Percentiles rank a stretch among this genome's conserved stretches.
phyloP scores from a whole-genome alignment of 2,329 filamentous ascomycete genomes.

The Aspergillus sp. region DNA sequence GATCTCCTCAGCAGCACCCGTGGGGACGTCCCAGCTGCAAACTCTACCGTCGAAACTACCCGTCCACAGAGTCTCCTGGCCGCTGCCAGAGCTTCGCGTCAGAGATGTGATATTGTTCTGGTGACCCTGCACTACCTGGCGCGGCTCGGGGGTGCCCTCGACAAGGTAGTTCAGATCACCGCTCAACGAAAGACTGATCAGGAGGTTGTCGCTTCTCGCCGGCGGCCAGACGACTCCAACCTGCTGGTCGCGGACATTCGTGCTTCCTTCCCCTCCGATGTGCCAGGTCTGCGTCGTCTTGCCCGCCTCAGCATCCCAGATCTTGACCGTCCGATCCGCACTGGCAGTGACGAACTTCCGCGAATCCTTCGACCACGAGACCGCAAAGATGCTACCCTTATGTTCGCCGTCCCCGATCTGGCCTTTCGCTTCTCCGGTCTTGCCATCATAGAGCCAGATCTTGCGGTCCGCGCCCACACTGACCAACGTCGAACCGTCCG shows the following conservation, averaged over 20 bases:
- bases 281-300: conserved; percentile 79
- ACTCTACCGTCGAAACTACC: conserved; percentile 90
- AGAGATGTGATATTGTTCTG: conserved; percentile 87
- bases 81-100: conserved; percentile 49
- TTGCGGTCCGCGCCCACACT: conserved; percentile 89
- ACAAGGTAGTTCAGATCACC: conserved; percentile 88
- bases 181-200: conserved; percentile 84
- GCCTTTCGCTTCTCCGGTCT: conserved; percentile 79
- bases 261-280: conserved; percentile 69
- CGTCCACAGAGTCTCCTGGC: conserved; percentile 68
- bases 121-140: conserved; percentile 76
- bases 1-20: conserved; percentile 66
- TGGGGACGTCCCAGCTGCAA: conserved; percentile 74
- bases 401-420: conserved; percentile 73
- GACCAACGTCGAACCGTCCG: conserved; percentile 76
- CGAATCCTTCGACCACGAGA: conserved; percentile 86
- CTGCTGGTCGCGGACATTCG: conserved; percentile 79
- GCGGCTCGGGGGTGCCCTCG: conserved; percentile 66
- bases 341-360: conserved; percentile 86
- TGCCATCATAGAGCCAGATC: conserved; percentile 95
- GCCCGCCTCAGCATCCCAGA: conserved; percentile 85
- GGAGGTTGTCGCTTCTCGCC: conserved; percentile 75
- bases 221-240: conserved; percentile 89
- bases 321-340: conserved; percentile 88
- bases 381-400: conserved; percentile 86